Percentiles rank a stretch among this genome's conserved stretches.
These are phyloP conservation scores for Usnea hakonensis DNA, from an alignment of 495 filamentous ascomycete genomes.

Conservation along the genomic window DNA sequence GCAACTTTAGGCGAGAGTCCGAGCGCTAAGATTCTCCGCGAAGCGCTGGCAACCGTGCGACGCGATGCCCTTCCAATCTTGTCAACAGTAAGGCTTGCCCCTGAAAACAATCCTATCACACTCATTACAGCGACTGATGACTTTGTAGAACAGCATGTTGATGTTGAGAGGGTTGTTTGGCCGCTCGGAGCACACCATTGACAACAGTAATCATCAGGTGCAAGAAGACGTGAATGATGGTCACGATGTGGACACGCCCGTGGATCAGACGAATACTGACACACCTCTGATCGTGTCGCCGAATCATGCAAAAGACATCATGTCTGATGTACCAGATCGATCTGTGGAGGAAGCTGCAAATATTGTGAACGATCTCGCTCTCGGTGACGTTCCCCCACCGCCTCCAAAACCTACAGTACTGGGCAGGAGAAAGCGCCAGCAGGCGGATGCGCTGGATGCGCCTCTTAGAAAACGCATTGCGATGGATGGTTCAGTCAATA, in stretches of 20 bases:
- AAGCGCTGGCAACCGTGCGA: neutral
- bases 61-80: neutral
- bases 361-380: neutral
- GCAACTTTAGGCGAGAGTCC: neutral
- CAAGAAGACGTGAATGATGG: neutral
- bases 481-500: neutral
- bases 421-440: constrained; percentile 13
- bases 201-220: neutral
- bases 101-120: neutral
- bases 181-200: neutral
- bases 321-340: neutral
- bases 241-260: neutral
- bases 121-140: neutral
- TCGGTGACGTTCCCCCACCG: neutral
- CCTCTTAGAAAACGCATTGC: neutral
- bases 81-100: neutral
- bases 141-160: neutral
- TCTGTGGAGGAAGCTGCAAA: neutral
- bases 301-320: neutral
- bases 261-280: neutral
- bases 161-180: neutral
- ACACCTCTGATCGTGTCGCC: neutral
- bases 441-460: neutral
- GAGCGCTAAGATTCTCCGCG: neutral
- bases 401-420: neutral